Percentiles rank a stretch among this genome's conserved stretches.
These are phyloP conservation scores for Fraxinus latifolia DNA, from an alignment of 305 asterid genomes.

Conservation along the genomic window DNA sequence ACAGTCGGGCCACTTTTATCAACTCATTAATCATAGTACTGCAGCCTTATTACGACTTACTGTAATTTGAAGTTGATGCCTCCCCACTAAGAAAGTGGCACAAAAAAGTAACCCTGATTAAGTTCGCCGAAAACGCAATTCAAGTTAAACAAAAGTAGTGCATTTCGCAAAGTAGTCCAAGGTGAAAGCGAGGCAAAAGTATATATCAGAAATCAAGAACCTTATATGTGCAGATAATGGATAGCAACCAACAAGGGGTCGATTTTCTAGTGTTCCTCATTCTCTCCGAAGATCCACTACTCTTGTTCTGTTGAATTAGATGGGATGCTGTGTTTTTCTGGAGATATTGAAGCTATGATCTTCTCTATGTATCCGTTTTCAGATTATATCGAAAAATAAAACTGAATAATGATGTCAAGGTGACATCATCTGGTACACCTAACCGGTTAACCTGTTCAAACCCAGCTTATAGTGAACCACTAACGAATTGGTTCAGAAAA, in stretches of 20 bases:
- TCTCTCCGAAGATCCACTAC: neutral
- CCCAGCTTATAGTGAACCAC: neutral
- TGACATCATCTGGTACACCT: neutral
- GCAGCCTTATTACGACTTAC: constrained; percentile 1
- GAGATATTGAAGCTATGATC: neutral
- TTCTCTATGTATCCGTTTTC: neutral
- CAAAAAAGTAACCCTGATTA: neutral
- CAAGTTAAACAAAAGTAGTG: neutral
- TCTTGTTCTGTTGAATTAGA: neutral
- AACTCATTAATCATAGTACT: neutral
- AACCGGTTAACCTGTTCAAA: neutral
- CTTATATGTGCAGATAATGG: neutral
- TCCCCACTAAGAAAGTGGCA: constrained; percentile 54
- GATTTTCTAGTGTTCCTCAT: neutral
- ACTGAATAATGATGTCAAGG: neutral
- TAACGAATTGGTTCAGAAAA: neutral
- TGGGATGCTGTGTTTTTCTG: neutral
- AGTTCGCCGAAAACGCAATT: neutral
- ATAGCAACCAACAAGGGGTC: neutral
- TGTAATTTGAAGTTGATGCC: constrained; percentile 30
- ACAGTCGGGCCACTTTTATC: constrained; percentile 3
- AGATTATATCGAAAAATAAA: neutral
- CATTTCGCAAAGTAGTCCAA: neutral
- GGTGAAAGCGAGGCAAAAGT: neutral
- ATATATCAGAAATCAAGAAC: neutral